Evolutionary conservation across 73 alveolate species (phyloP), one percentile per base, ranked within the genome.

Genomic region (Paramecium sonneborni): DNA sequence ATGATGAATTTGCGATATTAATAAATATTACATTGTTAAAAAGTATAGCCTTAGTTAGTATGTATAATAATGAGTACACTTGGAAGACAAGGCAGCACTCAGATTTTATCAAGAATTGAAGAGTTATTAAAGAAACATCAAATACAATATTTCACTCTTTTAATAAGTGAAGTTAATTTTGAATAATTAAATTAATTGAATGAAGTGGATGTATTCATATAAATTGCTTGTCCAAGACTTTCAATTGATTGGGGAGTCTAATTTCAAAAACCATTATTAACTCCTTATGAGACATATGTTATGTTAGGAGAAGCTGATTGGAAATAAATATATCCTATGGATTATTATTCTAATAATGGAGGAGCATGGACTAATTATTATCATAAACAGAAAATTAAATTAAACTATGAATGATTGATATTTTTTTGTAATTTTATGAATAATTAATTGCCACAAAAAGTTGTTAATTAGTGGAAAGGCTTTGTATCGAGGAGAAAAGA

Each of bases 181-280:
- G 97, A 96, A 18, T 93, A 98, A 85, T 88, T 98, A 6, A 92
- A 85, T 76, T 85, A 88, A 76, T 95, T 95, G 74, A 86, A 89
- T 23, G 85, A 95, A 35, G 97, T 98, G 52, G 99, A 97, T 79
- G 97, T 99, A 52, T 98, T 98, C 97, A 96, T 98, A 44, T 98
- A 98, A 93, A 95, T 98, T 28, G 99, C 99, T 88, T 97, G 93
- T 92, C 99, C 99, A 24, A 94, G 99, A 58, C 93, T 97, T 62
- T 95, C 99, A 15, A 96, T 99, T 82, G 99, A 99, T 93, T 99
- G 99, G 99, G 97, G 99, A 15, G 98, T 95, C 57, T 95, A 92
- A 85, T 97, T 95, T 76, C 34, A 87, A 41, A 95, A 87, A 46
- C 99, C 99, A 11, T 95, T 98, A 93, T 93, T 98, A 85, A 99